A percentile compares a stretch with the other conserved stretches of the same genome.
Conservation (phyloP, 257 asterid species). For the Solanum piurae region DNA sequence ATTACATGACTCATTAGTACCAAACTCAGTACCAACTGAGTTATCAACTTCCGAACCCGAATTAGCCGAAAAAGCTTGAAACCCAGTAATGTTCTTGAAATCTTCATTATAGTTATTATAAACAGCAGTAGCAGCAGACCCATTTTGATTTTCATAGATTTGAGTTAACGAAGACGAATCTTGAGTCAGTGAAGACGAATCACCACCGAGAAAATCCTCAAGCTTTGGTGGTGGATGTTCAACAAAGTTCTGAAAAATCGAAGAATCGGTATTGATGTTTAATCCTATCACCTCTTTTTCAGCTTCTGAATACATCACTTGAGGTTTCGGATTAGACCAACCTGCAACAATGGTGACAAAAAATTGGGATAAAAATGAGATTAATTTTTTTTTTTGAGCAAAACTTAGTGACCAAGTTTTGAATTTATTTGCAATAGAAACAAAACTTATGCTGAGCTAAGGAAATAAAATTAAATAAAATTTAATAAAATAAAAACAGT, state of each 20-base stretch:
- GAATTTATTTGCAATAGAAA: background rate
- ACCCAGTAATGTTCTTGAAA: constrained; percentile 45
- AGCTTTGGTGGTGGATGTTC: constrained; percentile 65
- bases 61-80: constrained; percentile 60
- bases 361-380: background rate
- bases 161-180: constrained; percentile 35
- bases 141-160: constrained; percentile 20
- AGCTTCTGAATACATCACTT: constrained; percentile 29
- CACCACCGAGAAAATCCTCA: constrained; percentile 83
- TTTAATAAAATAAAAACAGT: background rate
- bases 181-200: constrained; percentile 45
- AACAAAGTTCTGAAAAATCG: constrained; percentile 35
- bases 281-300: constrained; percentile 12
- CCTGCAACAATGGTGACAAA: constrained; percentile 12
- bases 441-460: background rate
- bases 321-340: constrained; percentile 36
- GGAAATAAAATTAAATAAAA: background rate
- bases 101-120: constrained; percentile 29
- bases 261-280: constrained; percentile 8
- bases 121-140: background rate
- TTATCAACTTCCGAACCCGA: constrained; percentile 76
- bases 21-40: background rate
- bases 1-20: constrained; percentile 35
- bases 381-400: background rate
- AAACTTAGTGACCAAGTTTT: background rate